Conservation (phyloP, 2,329 filamentous ascomycete species). For the Cladosporium austrohemisphaericum region DNA sequence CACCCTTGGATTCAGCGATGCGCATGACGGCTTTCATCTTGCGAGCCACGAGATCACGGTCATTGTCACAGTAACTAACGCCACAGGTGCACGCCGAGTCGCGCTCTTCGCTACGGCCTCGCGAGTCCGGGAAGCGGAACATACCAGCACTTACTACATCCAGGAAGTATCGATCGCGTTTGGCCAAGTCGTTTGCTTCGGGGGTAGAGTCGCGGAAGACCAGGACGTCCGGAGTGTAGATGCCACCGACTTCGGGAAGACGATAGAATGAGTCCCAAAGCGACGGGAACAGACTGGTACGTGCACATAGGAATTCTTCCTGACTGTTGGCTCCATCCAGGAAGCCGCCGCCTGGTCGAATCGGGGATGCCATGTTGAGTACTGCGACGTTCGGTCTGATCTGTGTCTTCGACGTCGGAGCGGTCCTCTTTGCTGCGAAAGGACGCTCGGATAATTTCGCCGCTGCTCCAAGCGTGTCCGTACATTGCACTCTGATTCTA, state of each 20-base stretch:
- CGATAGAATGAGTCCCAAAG: conserved; percentile 56
- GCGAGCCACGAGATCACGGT: conserved; percentile 45
- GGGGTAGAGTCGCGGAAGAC: conserved; percentile 49
- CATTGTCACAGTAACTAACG: conserved; percentile 41
- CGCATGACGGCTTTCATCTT: conserved; percentile 57
- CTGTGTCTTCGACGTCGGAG: conserved; percentile 21
- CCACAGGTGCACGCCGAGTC: conserved; percentile 23
- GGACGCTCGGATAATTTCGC: conserved; percentile 16
- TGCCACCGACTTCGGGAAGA: conserved; percentile 52
- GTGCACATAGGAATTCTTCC: conserved; percentile 57
- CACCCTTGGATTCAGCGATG: conserved; percentile 43
- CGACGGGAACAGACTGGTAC: conserved; percentile 55
- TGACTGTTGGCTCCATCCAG: conserved; percentile 55
- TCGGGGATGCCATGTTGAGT: conserved; percentile 60
- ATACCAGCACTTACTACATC: conserved; percentile 56
- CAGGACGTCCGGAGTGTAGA: conserved; percentile 55
- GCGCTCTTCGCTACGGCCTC: conserved; percentile 32
- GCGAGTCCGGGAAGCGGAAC: conserved; percentile 53
- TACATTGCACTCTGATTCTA: conserved; percentile 44
- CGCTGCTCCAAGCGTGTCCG: conserved; percentile 53
- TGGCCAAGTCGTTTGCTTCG: conserved; percentile 36
- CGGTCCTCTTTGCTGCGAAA: conserved; percentile 13
- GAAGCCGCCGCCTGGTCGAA: conserved; percentile 58
- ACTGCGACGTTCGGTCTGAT: conserved; percentile 44
- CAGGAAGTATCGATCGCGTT: conserved; percentile 51